phyloP scores from a whole-genome alignment of 495 filamentous ascomycete species.

The Patellaria atrata region DNA sequence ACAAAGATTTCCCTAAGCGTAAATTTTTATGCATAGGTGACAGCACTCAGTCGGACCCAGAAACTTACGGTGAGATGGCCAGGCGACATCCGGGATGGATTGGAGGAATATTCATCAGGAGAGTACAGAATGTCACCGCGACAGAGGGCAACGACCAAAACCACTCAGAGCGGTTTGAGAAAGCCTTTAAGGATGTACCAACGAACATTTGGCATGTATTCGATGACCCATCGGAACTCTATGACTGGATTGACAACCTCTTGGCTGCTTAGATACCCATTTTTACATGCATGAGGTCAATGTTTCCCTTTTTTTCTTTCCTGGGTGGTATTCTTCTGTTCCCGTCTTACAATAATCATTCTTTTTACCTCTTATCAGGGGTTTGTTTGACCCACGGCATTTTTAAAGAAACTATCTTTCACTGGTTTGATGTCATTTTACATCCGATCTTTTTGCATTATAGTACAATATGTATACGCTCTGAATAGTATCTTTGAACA shows the following conservation, averaged over 20 bases:
- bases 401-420: no score
- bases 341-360: no score
- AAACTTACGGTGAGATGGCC: constrained; percentile 70
- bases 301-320: no score
- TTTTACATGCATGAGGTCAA: no score
- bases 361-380: no score
- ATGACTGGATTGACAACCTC: constrained; percentile 35
- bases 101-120: constrained; percentile 65
- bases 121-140: constrained; percentile 60
- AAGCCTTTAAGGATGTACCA: constrained; percentile 65
- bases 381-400: no score
- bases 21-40: constrained; percentile 79
- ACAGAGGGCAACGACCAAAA: constrained; percentile 61
- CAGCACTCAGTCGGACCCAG: constrained; percentile 81
- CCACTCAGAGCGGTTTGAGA: constrained; percentile 54
- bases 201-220: constrained; percentile 64
- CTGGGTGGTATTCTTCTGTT: no score
- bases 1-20: constrained; percentile 57
- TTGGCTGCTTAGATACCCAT: no score
- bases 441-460: no score
- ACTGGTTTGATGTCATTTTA: no score
- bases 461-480: no score
- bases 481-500: no score
- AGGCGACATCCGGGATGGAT: constrained; percentile 55
- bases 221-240: constrained; percentile 53